A percentile compares a stretch with the other conserved stretches of the same genome.
These are phyloP conservation scores for Cenchrus purpureus DNA, from an alignment of 176 grass and related monocot species.

Conservation along the genomic window DNA sequence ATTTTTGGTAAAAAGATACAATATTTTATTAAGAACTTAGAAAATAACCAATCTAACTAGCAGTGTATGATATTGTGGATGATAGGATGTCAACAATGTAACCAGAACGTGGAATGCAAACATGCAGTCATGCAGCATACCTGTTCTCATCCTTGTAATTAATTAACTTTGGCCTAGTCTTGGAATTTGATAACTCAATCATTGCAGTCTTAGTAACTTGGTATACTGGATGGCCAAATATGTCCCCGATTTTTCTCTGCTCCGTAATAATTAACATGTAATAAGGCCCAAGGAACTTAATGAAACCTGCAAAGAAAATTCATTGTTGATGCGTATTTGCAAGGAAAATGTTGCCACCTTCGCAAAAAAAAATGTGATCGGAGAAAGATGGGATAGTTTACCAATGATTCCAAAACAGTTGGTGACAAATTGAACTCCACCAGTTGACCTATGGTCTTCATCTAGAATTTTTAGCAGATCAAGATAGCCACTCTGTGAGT, in stretches of 20 bases:
- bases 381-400: constrained; percentile 37
- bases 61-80: neutral
- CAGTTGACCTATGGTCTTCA: constrained; percentile 74
- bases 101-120: neutral
- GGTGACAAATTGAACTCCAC: constrained; percentile 92
- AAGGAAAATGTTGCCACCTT: constrained; percentile 27
- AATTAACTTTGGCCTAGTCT: constrained; percentile 26
- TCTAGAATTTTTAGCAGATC: constrained; percentile 70
- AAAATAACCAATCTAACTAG: neutral
- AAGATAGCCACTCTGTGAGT: constrained; percentile 65
- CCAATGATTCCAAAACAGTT: constrained; percentile 91
- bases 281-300: constrained; percentile 95
- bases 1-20: neutral
- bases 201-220: constrained; percentile 76
- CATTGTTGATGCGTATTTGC: neutral
- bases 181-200: constrained; percentile 62
- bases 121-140: constrained; percentile 34
- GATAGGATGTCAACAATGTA: neutral
- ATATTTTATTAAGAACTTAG: constrained; percentile 1
- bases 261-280: constrained; percentile 98
- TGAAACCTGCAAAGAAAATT: constrained; percentile 66
- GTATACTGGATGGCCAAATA: constrained; percentile 88
- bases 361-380: constrained; percentile 10
- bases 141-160: constrained; percentile 63
- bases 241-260: constrained; percentile 73